Conservation (phyloP, 2,329 filamentous ascomycete genomes). For the Capronia epimyces region DNA sequence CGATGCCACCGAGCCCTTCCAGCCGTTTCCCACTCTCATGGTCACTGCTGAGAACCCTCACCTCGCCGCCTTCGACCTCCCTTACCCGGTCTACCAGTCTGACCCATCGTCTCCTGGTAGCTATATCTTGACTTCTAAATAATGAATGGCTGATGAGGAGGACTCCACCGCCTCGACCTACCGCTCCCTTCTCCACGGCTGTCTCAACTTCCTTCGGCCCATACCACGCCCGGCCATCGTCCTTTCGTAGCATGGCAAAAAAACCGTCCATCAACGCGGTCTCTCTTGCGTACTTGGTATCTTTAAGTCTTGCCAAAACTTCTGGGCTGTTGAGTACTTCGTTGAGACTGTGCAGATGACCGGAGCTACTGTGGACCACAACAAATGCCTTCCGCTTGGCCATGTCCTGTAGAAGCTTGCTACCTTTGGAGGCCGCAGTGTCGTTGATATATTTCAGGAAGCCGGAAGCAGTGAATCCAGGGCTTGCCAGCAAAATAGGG, state of each 20-base stretch:
- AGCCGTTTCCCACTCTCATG: slow-evolving; percentile 88
- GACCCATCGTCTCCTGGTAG: slow-evolving; percentile 73
- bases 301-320: slow-evolving; percentile 68
- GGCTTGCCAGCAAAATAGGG: slow-evolving; percentile 78
- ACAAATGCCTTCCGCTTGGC: slow-evolving; percentile 54
- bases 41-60: slow-evolving; percentile 81
- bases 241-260: slow-evolving; percentile 67
- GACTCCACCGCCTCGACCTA: slow-evolving; percentile 77
- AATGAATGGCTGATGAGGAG: slow-evolving; percentile 81
- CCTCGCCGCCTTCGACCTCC: slow-evolving; percentile 73
- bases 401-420: slow-evolving; percentile 61
- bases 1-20: slow-evolving; percentile 78
- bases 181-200: slow-evolving; percentile 80
- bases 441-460: slow-evolving; percentile 70
- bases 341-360: slow-evolving; percentile 78
- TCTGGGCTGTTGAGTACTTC: slow-evolving; percentile 79
- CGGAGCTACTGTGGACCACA: slow-evolving; percentile 77
- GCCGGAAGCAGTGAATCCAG: slow-evolving; percentile 76
- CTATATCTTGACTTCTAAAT: slow-evolving; percentile 77
- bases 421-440: slow-evolving; percentile 58
- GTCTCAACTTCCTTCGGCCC: slow-evolving; percentile 74
- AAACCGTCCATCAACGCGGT: slow-evolving; percentile 81
- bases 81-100: slow-evolving; percentile 81
- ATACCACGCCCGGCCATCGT: slow-evolving; percentile 88
- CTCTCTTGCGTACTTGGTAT: slow-evolving; percentile 84